These are phyloP conservation scores for Fusarium sp. DNA, from an alignment of 2,329 filamentous ascomycete genomes.

Conservation along the genomic window DNA sequence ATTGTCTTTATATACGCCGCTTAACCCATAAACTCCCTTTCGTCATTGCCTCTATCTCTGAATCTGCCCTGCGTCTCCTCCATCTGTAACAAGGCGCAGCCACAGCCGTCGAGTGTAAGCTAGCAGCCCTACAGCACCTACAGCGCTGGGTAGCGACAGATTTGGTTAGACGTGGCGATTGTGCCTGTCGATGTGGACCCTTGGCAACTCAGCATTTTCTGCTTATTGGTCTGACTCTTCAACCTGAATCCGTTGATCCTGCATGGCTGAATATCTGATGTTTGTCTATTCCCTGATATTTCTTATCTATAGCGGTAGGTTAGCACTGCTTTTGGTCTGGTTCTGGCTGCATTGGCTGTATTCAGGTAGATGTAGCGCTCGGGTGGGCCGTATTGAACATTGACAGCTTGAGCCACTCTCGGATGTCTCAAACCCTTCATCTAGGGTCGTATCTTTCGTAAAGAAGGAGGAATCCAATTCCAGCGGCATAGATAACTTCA, in stretches of 20 bases:
- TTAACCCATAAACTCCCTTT: neutral
- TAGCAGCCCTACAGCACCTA: constrained; percentile 30
- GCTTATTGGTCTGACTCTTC: neutral
- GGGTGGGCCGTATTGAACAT: neutral
- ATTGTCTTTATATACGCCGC: neutral
- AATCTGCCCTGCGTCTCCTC: neutral
- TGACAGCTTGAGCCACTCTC: no score
- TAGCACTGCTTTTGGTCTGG: constrained; percentile 13
- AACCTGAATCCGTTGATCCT: neutral
- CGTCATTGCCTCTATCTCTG: neutral
- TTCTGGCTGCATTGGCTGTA: neutral
- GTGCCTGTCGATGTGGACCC: neutral
- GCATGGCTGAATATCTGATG: neutral
- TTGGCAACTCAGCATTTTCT: no score
- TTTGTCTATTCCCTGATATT: neutral
- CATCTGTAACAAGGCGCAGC: constrained; percentile 17
- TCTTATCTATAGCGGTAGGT: constrained; percentile 3
- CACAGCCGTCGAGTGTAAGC: neutral
- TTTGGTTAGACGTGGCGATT: constrained; percentile 6
- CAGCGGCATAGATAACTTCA: neutral
- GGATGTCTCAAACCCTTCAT: neutral
- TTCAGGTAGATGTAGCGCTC: neutral
- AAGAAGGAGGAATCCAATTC: neutral
- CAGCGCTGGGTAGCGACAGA: constrained; percentile 29
- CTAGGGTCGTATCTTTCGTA: neutral